Evolutionary conservation across 2,329 filamentous ascomycete species (phyloP).

Genomic region (Penicillium sp.): DNA sequence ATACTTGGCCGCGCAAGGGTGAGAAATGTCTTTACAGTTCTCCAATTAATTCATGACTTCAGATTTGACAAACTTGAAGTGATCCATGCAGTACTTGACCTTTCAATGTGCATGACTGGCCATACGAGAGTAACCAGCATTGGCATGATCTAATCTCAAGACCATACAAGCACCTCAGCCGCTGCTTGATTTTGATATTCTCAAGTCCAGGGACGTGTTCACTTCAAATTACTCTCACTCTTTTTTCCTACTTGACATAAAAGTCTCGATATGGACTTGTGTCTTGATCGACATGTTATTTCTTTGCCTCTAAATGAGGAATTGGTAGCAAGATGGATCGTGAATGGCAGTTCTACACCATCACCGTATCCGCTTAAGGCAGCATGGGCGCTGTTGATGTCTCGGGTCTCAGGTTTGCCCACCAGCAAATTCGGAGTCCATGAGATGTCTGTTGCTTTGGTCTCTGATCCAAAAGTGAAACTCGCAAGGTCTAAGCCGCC

Average conservation of each 20-base stretch:
- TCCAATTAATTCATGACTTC: neutral
- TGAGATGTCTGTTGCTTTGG: neutral
- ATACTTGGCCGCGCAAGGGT: neutral
- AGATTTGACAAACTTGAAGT: neutral
- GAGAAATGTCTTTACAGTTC: conserved; percentile 1
- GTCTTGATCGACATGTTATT: conserved; percentile 5
- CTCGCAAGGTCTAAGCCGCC: neutral
- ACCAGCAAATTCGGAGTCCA: conserved; percentile 1
- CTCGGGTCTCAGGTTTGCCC: neutral
- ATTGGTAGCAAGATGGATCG: neutral
- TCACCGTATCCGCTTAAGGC: conserved; percentile 1
- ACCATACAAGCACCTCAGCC: neutral
- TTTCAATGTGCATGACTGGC: neutral
- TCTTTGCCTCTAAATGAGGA: neutral
- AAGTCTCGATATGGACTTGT: neutral
- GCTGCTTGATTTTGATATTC: conserved; percentile 2
- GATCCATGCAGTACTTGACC: neutral
- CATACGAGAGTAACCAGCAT: neutral
- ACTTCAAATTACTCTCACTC: neutral
- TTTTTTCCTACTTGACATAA: neutral
- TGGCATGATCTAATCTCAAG: conserved; percentile 1
- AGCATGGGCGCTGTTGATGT: conserved; percentile 3
- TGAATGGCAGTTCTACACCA: neutral
- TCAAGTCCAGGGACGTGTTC: neutral
- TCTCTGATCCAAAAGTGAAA: neutral